Conservation (phyloP, 2,329 filamentous ascomycete species). For the Dactylellina drechsleri region DNA sequence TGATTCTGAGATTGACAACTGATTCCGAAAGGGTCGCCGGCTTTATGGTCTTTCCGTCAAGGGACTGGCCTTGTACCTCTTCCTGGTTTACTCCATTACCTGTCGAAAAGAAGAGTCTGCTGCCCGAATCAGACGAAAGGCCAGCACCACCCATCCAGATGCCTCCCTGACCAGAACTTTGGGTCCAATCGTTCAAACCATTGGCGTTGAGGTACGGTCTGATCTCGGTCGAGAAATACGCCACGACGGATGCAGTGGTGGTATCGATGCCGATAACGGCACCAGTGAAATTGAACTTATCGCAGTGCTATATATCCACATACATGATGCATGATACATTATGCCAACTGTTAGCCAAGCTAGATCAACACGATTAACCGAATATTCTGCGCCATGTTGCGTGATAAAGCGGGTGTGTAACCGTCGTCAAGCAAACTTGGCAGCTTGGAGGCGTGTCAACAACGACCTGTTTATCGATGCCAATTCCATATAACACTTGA, state of each 20-base stretch:
- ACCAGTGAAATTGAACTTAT: constrained; percentile 65
- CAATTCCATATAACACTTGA: too few species aligned
- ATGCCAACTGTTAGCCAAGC: too few species aligned
- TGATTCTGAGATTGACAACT: constrained; percentile 61
- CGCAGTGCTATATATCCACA: constrained; percentile 65
- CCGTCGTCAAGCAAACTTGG: background rate
- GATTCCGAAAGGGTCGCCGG: constrained; percentile 51
- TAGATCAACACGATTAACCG: too few species aligned
- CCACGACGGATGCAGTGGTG: constrained; percentile 60
- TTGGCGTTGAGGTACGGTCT: constrained; percentile 61
- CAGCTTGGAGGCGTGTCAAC: too few species aligned
- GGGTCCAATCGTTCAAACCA: constrained; percentile 59
- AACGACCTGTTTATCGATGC: too few species aligned
- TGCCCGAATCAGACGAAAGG: constrained; percentile 59
- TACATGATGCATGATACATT: background rate
- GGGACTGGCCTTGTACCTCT: constrained; percentile 25
- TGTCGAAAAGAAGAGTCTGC: constrained; percentile 59
- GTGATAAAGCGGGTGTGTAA: background rate
- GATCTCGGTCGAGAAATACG: constrained; percentile 63
- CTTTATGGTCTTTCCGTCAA: constrained; percentile 56
- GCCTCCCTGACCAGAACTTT: constrained; percentile 62
- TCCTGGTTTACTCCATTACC: constrained; percentile 55
- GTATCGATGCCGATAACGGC: constrained; percentile 66
- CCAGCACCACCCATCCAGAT: constrained; percentile 62
- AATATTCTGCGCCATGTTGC: background rate